phyloP scores from a whole-genome alignment of 345 rosid genomes.

The Adansonia digitata region DNA sequence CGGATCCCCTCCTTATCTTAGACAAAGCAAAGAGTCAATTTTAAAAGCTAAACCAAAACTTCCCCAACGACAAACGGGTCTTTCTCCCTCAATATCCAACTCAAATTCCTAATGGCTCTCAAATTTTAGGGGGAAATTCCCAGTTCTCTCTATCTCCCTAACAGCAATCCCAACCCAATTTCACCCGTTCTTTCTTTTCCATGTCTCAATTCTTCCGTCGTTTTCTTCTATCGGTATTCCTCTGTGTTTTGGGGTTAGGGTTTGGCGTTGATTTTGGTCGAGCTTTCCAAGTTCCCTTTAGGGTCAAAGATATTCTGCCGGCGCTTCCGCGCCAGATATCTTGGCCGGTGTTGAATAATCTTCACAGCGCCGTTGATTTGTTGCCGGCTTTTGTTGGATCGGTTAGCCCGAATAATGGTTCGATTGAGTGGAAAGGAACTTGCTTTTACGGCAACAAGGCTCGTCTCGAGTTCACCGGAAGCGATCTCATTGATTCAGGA shows the following conservation, averaged over 20 bases:
- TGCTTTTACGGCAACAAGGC: constrained; percentile 88
- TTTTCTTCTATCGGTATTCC: constrained; percentile 15
- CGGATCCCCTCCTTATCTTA: too few relatives aligned
- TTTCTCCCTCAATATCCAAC: constrained; percentile 14
- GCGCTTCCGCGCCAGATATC: constrained; percentile 79
- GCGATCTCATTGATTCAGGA: constrained; percentile 50
- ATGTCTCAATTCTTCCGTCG: constrained; percentile 31
- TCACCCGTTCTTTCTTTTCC: neutral
- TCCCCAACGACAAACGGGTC: neutral
- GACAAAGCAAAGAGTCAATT: too few relatives aligned
- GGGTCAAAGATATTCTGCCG: constrained; percentile 77
- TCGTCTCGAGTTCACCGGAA: constrained; percentile 50
- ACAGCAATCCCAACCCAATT: neutral
- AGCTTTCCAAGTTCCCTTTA: constrained; percentile 64
- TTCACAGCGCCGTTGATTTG: constrained; percentile 87
- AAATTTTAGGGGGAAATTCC: neutral
- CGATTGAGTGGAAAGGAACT: constrained; percentile 82
- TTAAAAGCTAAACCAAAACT: neutral
- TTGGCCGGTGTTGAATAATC: constrained; percentile 80
- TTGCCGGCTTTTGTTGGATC: constrained; percentile 83
- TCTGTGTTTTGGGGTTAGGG: constrained; percentile 38
- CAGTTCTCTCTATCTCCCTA: neutral
- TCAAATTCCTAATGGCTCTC: neutral
- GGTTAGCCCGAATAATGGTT: constrained; percentile 49
- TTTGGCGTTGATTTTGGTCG: constrained; percentile 27